Percentiles rank a stretch among this genome's conserved stretches.
Conservation (phyloP, 257 asterid species). For the Prunella vulgaris region DNA sequence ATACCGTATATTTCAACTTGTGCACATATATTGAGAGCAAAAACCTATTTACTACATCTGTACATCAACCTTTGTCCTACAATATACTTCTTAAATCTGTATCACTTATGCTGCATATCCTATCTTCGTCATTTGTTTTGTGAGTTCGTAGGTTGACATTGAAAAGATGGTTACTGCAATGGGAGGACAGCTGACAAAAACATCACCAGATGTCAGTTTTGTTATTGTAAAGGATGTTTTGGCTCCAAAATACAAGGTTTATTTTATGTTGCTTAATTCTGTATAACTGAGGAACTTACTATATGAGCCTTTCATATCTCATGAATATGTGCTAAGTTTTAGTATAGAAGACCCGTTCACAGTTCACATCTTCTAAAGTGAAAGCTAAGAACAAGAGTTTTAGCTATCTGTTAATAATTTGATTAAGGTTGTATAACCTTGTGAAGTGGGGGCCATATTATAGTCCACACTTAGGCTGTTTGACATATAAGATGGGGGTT, state of each 20-base stretch:
- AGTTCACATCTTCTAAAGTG: background rate
- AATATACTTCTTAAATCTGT: background rate
- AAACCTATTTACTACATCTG: background rate
- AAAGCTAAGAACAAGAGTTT: constrained; percentile 1
- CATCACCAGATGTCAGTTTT: constrained; percentile 80
- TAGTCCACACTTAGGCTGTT: background rate
- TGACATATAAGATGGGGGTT: background rate
- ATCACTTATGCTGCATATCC: background rate
- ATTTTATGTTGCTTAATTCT: constrained; percentile 13
- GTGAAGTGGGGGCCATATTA: background rate
- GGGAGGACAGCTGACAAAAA: constrained; percentile 78
- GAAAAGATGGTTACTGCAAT: constrained; percentile 70
- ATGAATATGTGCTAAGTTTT: background rate
- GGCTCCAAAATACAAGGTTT: constrained; percentile 81
- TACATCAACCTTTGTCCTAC: background rate
- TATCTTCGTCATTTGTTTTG: constrained; percentile 24
- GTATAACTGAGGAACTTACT: background rate
- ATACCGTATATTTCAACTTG: background rate
- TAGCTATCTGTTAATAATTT: background rate
- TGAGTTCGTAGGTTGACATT: constrained; percentile 56
- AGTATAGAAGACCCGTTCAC: background rate
- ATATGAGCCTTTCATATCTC: background rate
- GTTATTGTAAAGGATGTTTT: constrained; percentile 85
- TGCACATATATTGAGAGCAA: background rate
- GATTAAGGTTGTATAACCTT: constrained; percentile 2